phyloP scores from a whole-genome alignment of 805 yeast species.

The Jamesozyma rosinii region DNA sequence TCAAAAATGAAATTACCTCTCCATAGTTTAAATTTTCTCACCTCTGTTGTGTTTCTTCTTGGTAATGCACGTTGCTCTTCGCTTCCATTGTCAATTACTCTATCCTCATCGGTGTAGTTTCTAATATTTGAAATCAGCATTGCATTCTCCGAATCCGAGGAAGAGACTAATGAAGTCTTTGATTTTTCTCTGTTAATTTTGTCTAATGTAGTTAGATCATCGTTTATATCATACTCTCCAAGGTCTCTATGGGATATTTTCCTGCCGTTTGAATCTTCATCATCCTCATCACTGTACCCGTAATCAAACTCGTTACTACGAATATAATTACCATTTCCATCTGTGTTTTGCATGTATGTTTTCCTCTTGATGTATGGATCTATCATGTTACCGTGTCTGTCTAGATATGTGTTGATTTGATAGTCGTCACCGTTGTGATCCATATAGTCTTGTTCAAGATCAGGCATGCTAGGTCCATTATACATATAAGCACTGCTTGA shows the following conservation, averaged over 20 bases:
- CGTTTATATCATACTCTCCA: slow-evolving; percentile 19
- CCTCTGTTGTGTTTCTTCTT: slow-evolving; percentile 19
- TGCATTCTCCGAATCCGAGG: slow-evolving; percentile 7
- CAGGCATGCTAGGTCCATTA: neutral
- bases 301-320: slow-evolving; percentile 6
- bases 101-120: slow-evolving; percentile 4
- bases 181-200: slow-evolving; percentile 7
- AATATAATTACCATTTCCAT: slow-evolving; percentile 1
- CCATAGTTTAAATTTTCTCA: slow-evolving; percentile 28
- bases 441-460: neutral
- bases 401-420: slow-evolving; percentile 28
- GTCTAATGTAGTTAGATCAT: slow-evolving; percentile 14
- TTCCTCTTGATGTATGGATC: slow-evolving; percentile 23
- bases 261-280: slow-evolving; percentile 6
- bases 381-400: slow-evolving; percentile 29
- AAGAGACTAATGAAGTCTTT: slow-evolving; percentile 8
- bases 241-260: slow-evolving; percentile 16
- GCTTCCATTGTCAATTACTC: neutral
- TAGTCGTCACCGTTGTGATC: slow-evolving; percentile 32
- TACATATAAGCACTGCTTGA: neutral
- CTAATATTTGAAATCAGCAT: slow-evolving; percentile 2
- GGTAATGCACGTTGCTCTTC: slow-evolving; percentile 1
- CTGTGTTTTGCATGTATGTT: neutral
- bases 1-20: slow-evolving; percentile 78
- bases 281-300: slow-evolving; percentile 3